A percentile compares a stretch with the other conserved stretches of the same genome.
Conservation (phyloP, 2,329 filamentous ascomycete genomes). For the Aspergillus jensenii region DNA sequence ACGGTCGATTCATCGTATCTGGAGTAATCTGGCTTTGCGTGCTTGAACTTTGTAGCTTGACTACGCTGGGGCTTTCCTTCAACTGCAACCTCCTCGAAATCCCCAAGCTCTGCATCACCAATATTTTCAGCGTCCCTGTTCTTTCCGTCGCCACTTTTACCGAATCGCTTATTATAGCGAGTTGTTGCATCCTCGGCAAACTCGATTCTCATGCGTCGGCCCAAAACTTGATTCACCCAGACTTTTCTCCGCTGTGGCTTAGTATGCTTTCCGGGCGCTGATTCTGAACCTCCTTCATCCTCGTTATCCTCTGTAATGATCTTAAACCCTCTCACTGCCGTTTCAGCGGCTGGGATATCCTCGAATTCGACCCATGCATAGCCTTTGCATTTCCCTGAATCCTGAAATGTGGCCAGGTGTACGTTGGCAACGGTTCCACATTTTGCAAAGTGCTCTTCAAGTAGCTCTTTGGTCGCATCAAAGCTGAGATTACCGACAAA, state of each 20-base stretch:
- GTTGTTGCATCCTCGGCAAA: conserved; percentile 88
- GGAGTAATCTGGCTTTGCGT: conserved; percentile 39
- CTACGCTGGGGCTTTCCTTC: conserved; percentile 20
- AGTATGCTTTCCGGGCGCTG: conserved; percentile 42
- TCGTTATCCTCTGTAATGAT: conserved; percentile 56
- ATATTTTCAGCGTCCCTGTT: conserved; percentile 19
- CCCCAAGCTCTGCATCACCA: conserved; percentile 9
- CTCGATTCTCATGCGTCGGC: conserved; percentile 81
- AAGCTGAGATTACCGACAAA: conserved; percentile 92
- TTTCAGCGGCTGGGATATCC: conserved; percentile 70
- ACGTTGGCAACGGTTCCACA: conserved; percentile 81
- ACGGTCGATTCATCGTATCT: conserved; percentile 53
- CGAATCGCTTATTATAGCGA: conserved; percentile 91
- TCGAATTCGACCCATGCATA: conserved; percentile 94
- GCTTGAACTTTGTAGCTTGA: conserved; percentile 25
- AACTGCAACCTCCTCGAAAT: conserved; percentile 20
- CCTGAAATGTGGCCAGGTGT: conserved; percentile 93
- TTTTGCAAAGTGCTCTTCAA: conserved; percentile 77
- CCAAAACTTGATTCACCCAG: conserved; percentile 82
- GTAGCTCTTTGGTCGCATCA: conserved; percentile 74
- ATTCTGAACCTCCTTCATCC: conserved; percentile 47
- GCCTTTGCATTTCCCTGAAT: conserved; percentile 96
- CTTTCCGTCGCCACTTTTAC: conserved; percentile 62
- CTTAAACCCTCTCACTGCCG: conserved; percentile 78
- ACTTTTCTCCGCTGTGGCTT: conserved; percentile 55